These are phyloP conservation scores for Pichia sp. DNA, from an alignment of 1,139 yeast species.

Conservation along the genomic window DNA sequence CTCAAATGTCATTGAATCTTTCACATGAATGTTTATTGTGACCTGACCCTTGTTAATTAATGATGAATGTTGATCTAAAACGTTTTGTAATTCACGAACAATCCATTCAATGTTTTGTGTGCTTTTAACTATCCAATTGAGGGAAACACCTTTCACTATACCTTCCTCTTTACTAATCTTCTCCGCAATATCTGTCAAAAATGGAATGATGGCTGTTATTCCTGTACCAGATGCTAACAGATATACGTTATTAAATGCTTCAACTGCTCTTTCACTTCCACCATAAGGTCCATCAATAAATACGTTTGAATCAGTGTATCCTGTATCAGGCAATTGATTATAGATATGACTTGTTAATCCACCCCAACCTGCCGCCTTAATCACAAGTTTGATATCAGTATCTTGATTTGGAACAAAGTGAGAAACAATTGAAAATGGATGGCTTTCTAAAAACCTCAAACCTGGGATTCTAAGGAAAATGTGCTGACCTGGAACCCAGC, in stretches of 20 bases:
- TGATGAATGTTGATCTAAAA: not conserved
- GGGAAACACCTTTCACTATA: constrained; percentile 26
- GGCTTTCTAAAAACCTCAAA: constrained; percentile 42
- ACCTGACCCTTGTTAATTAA: constrained; percentile 9
- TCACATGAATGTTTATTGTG: constrained; percentile 18
- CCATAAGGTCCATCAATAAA: constrained; percentile 61
- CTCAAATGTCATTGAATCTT: not conserved
- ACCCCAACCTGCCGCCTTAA: constrained; percentile 33
- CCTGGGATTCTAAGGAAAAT: constrained; percentile 44
- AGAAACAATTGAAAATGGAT: constrained; percentile 54
- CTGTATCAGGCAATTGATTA: constrained; percentile 22
- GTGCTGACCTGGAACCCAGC: constrained; percentile 59
- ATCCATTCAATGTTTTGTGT: constrained; percentile 39
- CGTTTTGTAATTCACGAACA: constrained; percentile 29
- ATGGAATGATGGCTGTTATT: constrained; percentile 37
- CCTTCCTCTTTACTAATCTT: constrained; percentile 4
- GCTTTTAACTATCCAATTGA: constrained; percentile 43
- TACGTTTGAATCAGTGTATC: constrained; percentile 25
- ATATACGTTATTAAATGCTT: constrained; percentile 40
- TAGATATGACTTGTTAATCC: constrained; percentile 40
- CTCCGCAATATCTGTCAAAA: constrained; percentile 2
- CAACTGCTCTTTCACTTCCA: constrained; percentile 42
- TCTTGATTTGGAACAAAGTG: constrained; percentile 24
- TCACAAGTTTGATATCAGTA: constrained; percentile 36
- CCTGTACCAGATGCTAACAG: constrained; percentile 47